These are phyloP conservation scores for Fusarium sp. DNA, from an alignment of 2,329 filamentous ascomycete species.

Conservation along the genomic window DNA sequence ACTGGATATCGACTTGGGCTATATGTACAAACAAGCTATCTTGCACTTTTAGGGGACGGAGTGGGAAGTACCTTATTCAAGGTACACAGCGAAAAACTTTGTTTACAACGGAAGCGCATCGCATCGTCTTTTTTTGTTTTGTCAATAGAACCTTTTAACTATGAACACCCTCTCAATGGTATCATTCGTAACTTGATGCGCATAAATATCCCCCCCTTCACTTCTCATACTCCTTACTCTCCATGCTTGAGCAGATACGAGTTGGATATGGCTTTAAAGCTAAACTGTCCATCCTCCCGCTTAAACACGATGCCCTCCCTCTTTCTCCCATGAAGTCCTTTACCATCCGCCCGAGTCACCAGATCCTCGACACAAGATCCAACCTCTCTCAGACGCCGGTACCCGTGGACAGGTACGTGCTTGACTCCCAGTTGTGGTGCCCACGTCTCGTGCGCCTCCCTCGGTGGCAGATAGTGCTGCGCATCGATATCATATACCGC, in stretches of 20 bases:
- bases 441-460: conserved; percentile 42
- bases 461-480: conserved; percentile 42
- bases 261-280: conserved; percentile 43
- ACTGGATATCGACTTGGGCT: conserved; percentile 8
- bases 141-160: conserved; percentile 46
- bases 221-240: conserved; percentile 17
- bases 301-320: conserved; percentile 42
- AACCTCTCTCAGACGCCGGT: conserved; percentile 23
- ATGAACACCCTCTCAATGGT: conserved; percentile 38
- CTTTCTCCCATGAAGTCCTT: conserved; percentile 35
- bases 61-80: conserved; percentile 16
- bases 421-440: conserved; percentile 41
- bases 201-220: neutral
- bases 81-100: conserved; percentile 39
- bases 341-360: conserved; percentile 34
- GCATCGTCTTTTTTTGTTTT: conserved; percentile 40
- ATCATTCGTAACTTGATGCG: conserved; percentile 39
- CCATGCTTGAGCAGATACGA: conserved; percentile 43
- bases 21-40: conserved; percentile 25
- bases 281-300: conserved; percentile 31
- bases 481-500: conserved; percentile 46
- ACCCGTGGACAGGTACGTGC: conserved; percentile 47
- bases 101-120: conserved; percentile 44
- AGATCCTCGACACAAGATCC: conserved; percentile 28
- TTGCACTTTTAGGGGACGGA: conserved; percentile 27